phyloP scores from a whole-genome alignment of 495 filamentous ascomycete genomes.

The Choiromyces venosus region DNA sequence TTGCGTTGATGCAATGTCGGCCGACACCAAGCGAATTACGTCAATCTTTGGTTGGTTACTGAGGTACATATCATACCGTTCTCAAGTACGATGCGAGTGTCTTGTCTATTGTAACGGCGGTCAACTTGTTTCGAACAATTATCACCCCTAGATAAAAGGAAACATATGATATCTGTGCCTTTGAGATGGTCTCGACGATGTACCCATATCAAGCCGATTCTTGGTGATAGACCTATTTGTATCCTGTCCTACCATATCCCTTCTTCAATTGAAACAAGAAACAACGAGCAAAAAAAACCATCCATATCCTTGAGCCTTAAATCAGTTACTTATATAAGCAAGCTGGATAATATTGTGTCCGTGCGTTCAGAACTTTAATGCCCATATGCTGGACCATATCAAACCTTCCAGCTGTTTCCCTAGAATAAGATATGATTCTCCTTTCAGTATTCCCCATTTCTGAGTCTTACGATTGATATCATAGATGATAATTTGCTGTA shows the following conservation, averaged over 20 bases:
- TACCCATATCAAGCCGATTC: not conserved
- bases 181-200: not conserved
- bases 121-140: not conserved
- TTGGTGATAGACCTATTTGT: not conserved
- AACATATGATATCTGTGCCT: not conserved
- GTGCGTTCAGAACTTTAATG: not conserved
- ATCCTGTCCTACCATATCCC: not conserved
- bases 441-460: not conserved
- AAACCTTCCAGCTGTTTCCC: not conserved
- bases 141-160: not conserved
- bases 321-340: not conserved
- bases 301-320: not conserved
- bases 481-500: not conserved
- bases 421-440: not conserved
- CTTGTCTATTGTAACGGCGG: not conserved
- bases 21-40: not conserved
- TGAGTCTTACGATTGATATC: not conserved
- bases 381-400: not conserved
- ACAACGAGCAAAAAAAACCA: not conserved
- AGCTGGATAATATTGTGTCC: not conserved
- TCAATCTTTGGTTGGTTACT: not conserved
- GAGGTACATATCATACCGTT: slow-evolving; percentile 1
- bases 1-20: not conserved
- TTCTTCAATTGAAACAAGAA: not conserved
- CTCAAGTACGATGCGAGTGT: not conserved